These are phyloP conservation scores for Austroboletus niveus DNA, from an alignment of 1,284 basidiomycete species.

Conservation along the genomic window DNA sequence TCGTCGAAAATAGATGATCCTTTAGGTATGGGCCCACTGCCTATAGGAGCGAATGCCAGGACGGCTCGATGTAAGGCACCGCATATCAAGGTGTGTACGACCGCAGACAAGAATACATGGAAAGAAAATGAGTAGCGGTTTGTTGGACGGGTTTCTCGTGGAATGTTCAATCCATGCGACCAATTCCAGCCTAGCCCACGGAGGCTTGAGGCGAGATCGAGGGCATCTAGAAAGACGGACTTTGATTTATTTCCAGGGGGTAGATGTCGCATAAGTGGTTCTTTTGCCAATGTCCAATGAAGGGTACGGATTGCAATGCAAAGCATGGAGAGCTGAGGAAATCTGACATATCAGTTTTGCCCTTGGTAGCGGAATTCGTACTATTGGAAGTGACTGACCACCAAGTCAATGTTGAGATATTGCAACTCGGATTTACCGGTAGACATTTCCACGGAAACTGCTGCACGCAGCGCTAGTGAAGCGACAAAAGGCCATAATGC, in stretches of 20 bases:
- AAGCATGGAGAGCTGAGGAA: conserved; percentile 18
- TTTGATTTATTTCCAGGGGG: conserved; percentile 2
- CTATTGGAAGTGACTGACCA: conserved; percentile 25
- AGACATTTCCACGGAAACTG: conserved; percentile 42
- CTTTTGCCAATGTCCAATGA: conserved; percentile 15
- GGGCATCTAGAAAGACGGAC: conserved; percentile 37
- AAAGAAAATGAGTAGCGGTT: conserved; percentile 38
- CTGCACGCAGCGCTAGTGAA: conserved; percentile 40
- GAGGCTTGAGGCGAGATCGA: conserved; percentile 47
- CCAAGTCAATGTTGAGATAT: conserved; percentile 40
- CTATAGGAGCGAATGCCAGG: conserved; percentile 38
- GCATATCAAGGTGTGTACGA: conserved; percentile 38
- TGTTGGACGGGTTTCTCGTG: conserved; percentile 42
- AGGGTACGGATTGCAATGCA: conserved; percentile 12
- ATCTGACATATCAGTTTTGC: no score
- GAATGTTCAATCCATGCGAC: conserved; percentile 38
- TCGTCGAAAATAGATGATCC: conserved; percentile 48
- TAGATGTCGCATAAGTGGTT: conserved; percentile 15
- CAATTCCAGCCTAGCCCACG: conserved; percentile 56
- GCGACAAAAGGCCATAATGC: conserved; percentile 44
- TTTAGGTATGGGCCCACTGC: conserved; percentile 36
- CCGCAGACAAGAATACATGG: conserved; percentile 32
- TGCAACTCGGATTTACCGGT: conserved; percentile 31
- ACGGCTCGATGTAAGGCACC: conserved; percentile 43
- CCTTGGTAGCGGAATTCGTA: no score